Conservation (phyloP, 2,329 filamentous ascomycete genomes). For the Talaromyces sp. region DNA sequence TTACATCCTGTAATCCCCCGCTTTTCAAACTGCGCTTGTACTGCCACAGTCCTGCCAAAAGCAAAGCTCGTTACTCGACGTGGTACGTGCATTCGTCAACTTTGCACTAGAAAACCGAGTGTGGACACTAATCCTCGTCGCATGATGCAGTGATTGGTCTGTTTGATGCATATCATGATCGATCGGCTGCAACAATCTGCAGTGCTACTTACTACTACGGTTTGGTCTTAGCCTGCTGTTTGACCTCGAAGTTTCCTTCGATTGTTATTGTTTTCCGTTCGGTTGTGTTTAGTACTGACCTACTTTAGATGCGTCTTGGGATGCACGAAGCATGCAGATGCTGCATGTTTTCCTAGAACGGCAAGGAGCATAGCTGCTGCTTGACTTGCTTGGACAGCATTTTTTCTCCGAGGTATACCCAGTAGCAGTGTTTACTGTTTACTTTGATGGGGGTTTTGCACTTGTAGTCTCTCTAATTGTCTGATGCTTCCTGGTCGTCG, state of each 20-base stretch:
- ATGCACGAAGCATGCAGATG: background rate
- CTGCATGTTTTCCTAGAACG: background rate
- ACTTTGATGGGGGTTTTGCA: background rate
- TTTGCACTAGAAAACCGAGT: background rate
- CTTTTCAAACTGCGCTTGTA: background rate
- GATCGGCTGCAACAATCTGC: slow-evolving; percentile 4
- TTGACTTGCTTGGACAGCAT: background rate
- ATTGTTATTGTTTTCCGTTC: background rate
- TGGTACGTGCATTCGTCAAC: slow-evolving; percentile 1
- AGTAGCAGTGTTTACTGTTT: background rate
- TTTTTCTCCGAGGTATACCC: background rate
- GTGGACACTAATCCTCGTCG: background rate
- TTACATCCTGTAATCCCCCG: background rate
- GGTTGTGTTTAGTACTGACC: background rate
- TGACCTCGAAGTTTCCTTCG: background rate
- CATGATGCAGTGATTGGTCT: background rate
- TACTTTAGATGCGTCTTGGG: background rate
- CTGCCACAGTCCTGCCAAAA: background rate
- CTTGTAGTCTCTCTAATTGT: background rate
- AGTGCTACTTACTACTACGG: background rate
- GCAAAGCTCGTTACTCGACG: background rate
- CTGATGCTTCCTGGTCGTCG: background rate
- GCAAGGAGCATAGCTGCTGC: slow-evolving; percentile 5
- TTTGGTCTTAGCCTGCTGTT: background rate
- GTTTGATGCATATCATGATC: background rate